Conservation (phyloP, 2,329 filamentous ascomycete species). For the Penicillium griseofulvum region DNA sequence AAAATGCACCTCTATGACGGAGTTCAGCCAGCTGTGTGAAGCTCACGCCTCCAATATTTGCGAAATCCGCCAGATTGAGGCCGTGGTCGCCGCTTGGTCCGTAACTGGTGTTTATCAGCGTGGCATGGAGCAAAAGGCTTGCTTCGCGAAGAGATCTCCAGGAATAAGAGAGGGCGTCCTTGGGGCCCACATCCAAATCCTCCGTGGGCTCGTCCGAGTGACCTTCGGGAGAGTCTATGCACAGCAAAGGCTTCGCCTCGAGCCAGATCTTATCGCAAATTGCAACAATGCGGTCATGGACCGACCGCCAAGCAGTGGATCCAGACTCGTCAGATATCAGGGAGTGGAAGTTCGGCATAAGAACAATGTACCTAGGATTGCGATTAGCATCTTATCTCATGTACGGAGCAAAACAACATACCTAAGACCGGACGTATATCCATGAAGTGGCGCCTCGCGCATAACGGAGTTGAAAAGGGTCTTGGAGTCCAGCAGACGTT, state of each 20-base stretch:
- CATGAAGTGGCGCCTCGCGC: conserved; percentile 65
- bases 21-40: conserved; percentile 80
- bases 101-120: conserved; percentile 56
- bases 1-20: conserved; percentile 88
- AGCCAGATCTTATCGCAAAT: conserved; percentile 72
- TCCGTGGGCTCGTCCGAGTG: conserved; percentile 61
- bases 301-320: conserved; percentile 29
- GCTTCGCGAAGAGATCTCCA: conserved; percentile 95
- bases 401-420: conserved; percentile 33
- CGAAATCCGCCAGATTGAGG: conserved; percentile 57
- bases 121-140: conserved; percentile 69
- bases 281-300: conserved; percentile 53
- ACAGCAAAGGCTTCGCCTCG: conserved; percentile 73
- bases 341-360: conserved; percentile 41
- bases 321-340: conserved; percentile 28
- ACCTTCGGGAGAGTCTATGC: conserved; percentile 92
- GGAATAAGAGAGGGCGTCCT: conserved; percentile 88
- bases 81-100: conserved; percentile 46
- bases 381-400: neutral
- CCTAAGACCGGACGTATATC: conserved; percentile 66
- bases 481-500: conserved; percentile 63
- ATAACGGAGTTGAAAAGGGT: conserved; percentile 66
- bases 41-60: conserved; percentile 67
- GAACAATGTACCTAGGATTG: conserved; percentile 47
- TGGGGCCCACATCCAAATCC: conserved; percentile 72